Conservation (phyloP, 2,329 filamentous ascomycete species). For the Microsporum ferrugineum region DNA sequence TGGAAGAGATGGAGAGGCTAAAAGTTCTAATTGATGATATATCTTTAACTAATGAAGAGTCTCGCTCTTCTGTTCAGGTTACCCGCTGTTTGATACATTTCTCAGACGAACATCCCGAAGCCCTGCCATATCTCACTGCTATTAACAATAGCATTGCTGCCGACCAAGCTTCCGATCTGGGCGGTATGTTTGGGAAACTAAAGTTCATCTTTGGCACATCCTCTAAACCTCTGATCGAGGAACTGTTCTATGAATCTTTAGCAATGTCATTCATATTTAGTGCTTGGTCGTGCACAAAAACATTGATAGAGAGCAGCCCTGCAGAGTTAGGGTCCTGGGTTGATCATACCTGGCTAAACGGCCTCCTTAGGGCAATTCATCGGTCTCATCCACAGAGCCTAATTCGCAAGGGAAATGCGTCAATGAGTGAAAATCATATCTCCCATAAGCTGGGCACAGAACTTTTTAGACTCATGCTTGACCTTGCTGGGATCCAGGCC, state of each 20-base stretch:
- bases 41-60: neutral
- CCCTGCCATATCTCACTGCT: neutral
- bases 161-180: neutral
- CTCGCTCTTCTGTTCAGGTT: neutral
- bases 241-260: neutral
- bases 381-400: neutral
- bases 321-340: neutral
- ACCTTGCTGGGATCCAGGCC: neutral
- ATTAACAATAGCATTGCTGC: neutral
- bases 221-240: neutral
- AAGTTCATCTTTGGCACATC: neutral
- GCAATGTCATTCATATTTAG: neutral
- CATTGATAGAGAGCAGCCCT: neutral
- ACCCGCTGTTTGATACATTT: neutral
- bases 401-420: neutral
- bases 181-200: neutral
- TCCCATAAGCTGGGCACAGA: neutral
- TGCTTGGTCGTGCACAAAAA: neutral
- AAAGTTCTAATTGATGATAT: neutral
- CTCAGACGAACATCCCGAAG: neutral
- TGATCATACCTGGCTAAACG: neutral
- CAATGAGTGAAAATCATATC: neutral
- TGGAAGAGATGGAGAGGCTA: neutral
- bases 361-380: neutral
- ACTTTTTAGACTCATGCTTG: neutral